Evolutionary conservation across 176 grass and related monocot genomes (phyloP).

Genomic region (Lolium rigidum): DNA sequence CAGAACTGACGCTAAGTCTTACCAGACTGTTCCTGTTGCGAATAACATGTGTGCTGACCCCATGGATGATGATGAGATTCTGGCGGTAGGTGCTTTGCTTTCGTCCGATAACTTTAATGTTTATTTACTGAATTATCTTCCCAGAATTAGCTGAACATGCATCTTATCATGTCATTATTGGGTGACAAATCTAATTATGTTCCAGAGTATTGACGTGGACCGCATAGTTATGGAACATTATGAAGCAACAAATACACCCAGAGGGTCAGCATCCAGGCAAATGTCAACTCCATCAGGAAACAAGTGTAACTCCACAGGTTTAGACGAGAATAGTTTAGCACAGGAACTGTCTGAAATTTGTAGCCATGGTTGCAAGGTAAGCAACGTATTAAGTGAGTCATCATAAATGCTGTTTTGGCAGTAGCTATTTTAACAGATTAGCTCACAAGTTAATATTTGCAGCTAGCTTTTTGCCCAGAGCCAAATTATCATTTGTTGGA

Average conservation of each 20-base stretch:
- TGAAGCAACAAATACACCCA: slow-evolving; percentile 69
- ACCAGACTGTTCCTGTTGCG: slow-evolving; percentile 19
- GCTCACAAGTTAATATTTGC: slow-evolving; percentile 42
- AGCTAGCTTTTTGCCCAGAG: slow-evolving; percentile 79
- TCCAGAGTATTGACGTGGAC: slow-evolving; percentile 90
- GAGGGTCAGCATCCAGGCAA: slow-evolving; percentile 50
- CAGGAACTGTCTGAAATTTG: slow-evolving; percentile 73
- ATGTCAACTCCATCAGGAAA: slow-evolving; percentile 53
- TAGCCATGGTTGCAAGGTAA: slow-evolving; percentile 72
- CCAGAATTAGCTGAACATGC: slow-evolving; percentile 26
- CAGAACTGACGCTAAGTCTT: slow-evolving; percentile 32
- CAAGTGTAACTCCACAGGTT: slow-evolving; percentile 41
- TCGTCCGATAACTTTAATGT: neutral
- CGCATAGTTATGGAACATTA: slow-evolving; percentile 95
- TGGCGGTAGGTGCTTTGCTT: slow-evolving; percentile 63
- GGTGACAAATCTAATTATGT: slow-evolving; percentile 21
- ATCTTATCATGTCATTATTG: slow-evolving; percentile 16
- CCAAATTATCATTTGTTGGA: slow-evolving; percentile 67
- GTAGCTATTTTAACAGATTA: slow-evolving; percentile 38
- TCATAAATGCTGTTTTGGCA: slow-evolving; percentile 19
- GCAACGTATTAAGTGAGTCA: slow-evolving; percentile 32
- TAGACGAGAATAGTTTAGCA: slow-evolving; percentile 57
- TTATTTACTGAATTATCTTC: slow-evolving; percentile 15
- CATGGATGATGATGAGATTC: slow-evolving; percentile 82
- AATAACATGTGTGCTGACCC: slow-evolving; percentile 44